A percentile compares a stretch with the other conserved stretches of the same genome.
phyloP scores from a whole-genome alignment of 306 rosid species.

The Rosa persica region DNA sequence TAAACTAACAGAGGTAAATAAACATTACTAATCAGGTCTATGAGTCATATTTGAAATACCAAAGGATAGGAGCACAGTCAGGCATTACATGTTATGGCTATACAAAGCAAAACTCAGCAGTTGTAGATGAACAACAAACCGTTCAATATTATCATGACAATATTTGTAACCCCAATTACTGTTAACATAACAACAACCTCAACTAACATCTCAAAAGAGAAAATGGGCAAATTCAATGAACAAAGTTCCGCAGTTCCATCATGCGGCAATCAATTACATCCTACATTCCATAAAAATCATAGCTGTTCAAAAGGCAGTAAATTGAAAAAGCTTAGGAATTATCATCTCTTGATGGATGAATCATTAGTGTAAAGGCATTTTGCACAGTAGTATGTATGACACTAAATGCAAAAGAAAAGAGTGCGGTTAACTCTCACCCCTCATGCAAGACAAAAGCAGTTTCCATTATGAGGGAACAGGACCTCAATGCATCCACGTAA shows the following conservation, averaged over 20 bases:
- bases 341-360: constrained; percentile 18
- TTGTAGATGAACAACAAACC: too few relatives aligned
- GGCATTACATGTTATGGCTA: too few relatives aligned
- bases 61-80: too few relatives aligned
- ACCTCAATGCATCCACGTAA: constrained; percentile 11
- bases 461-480: constrained; percentile 21
- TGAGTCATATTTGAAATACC: too few relatives aligned
- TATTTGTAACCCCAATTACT: constrained; percentile 23
- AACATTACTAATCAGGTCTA: too few relatives aligned
- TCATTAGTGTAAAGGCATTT: constrained; percentile 14
- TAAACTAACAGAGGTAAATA: too few relatives aligned
- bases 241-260: constrained; percentile 9
- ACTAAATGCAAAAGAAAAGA: constrained; percentile 13
- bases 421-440: constrained; percentile 23
- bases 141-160: constrained; percentile 8
- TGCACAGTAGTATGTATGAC: constrained; percentile 14
- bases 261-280: constrained; percentile 14
- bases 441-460: constrained; percentile 36
- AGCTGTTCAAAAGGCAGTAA: constrained; percentile 30
- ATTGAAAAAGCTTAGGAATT: constrained; percentile 12
- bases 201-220: background rate
- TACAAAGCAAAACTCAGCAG: too few relatives aligned
- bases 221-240: background rate
- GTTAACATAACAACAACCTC: constrained; percentile 21
- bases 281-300: constrained; percentile 35